Evolutionary conservation across 2,329 filamentous ascomycete genomes (phyloP).

Genomic region (Purpureocillium takamizusanense): DNA sequence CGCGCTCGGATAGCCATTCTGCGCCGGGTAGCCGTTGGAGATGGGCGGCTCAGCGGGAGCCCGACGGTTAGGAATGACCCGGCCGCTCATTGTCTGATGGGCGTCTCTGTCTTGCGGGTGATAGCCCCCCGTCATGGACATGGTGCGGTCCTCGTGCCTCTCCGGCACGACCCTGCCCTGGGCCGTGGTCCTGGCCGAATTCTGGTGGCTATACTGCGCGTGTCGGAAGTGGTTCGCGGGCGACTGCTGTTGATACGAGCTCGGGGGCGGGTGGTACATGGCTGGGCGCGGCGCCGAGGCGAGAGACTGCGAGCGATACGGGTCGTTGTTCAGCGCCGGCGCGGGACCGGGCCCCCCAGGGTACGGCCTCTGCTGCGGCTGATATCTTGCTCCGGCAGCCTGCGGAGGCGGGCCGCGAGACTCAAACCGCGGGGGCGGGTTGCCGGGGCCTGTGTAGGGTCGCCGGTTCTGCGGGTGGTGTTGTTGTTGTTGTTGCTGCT

Average conservation of each 20-base stretch:
- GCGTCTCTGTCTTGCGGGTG: slow-evolving; percentile 65
- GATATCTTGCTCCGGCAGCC: slow-evolving; percentile 26
- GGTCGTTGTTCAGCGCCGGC: slow-evolving; percentile 73
- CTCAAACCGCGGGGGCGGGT: slow-evolving; percentile 53
- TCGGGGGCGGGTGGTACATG: slow-evolving; percentile 57
- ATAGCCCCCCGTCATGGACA: slow-evolving; percentile 80
- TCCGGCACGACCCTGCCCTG: slow-evolving; percentile 89
- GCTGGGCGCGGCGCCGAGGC: slow-evolving; percentile 66
- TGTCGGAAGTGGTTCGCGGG: slow-evolving; percentile 72
- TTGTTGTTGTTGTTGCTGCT: no score
- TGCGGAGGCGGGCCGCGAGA: slow-evolving; percentile 42
- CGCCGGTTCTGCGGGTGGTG: slow-evolving; percentile 30
- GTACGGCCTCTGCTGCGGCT: slow-evolving; percentile 48
- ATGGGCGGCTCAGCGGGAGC: slow-evolving; percentile 31
- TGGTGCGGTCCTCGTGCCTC: slow-evolving; percentile 82
- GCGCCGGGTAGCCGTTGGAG: slow-evolving; percentile 24
- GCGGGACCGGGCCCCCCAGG: slow-evolving; percentile 57
- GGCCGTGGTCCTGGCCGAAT: slow-evolving; percentile 71
- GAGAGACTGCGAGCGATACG: slow-evolving; percentile 88
- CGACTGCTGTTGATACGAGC: slow-evolving; percentile 49
- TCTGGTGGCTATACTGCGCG: slow-evolving; percentile 56
- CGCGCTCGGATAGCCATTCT: slow-evolving; percentile 31
- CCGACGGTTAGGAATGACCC: slow-evolving; percentile 71
- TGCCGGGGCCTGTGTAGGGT: slow-evolving; percentile 33
- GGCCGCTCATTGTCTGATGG: slow-evolving; percentile 88